Percentiles rank a stretch among this genome's conserved stretches.
phyloP scores from a whole-genome alignment of 148 eudicot species.

The Persicaria tinctoria region DNA sequence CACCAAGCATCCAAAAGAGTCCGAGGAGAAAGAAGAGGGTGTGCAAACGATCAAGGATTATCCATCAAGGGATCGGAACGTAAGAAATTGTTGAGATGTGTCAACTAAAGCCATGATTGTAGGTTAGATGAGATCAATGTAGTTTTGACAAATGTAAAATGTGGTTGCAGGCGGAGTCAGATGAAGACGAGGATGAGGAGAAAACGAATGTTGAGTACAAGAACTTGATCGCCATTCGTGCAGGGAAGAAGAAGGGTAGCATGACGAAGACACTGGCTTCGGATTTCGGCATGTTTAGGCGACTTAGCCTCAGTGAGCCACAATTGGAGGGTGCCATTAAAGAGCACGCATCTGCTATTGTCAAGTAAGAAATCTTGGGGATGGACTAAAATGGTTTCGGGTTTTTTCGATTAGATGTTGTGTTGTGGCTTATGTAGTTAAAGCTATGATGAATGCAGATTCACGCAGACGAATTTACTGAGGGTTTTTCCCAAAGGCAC shows the following conservation, averaged over 20 bases:
- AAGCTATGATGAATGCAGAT: constrained; percentile 24
- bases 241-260: constrained; percentile 36
- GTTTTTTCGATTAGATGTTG: neutral
- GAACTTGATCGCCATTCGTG: constrained; percentile 49
- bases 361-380: constrained; percentile 29
- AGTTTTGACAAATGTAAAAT: neutral
- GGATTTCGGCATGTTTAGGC: constrained; percentile 27
- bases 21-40: constrained; percentile 16
- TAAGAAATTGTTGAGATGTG: neutral
- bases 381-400: neutral
- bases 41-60: neutral
- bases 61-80: neutral
- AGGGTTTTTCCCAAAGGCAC: constrained; percentile 61
- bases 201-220: constrained; percentile 28
- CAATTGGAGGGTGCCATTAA: constrained; percentile 28
- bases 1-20: constrained; percentile 54
- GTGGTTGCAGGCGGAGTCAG: constrained; percentile 21
- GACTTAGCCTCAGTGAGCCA: constrained; percentile 56
- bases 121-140: neutral
- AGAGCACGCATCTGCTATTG: constrained; percentile 27
- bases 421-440: neutral
- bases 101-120: too few species aligned
- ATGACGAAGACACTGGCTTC: constrained; percentile 16
- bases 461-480: constrained; percentile 59
- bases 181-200: constrained; percentile 27